Conservation (phyloP, 768 basidiomycete species). For the Gloeophyllum trabeum region DNA sequence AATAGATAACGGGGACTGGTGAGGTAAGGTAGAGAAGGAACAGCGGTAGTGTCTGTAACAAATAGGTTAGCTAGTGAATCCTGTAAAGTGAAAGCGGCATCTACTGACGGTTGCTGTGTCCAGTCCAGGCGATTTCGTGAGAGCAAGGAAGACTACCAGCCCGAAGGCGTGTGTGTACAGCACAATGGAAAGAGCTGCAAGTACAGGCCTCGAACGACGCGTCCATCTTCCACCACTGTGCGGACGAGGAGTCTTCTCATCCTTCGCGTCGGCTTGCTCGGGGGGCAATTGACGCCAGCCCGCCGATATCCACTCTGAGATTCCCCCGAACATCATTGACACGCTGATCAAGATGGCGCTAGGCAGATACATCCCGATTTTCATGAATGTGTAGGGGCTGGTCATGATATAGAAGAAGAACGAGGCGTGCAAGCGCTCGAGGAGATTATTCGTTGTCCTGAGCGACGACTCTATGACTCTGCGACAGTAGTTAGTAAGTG, state of each 20-base stretch:
- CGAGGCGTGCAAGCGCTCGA: conserved; percentile 94
- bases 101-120: neutral
- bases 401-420: conserved; percentile 93
- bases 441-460: conserved; percentile 84
- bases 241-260: neutral
- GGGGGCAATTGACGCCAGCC: conserved; percentile 31
- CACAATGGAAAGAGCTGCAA: conserved; percentile 42
- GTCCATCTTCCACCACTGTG: conserved; percentile 24
- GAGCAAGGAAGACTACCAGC: conserved; percentile 4
- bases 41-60: too few relatives aligned
- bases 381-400: conserved; percentile 56
- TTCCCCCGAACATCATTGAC: conserved; percentile 77
- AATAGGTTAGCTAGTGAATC: too few relatives aligned
- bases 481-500: conserved; percentile 4
- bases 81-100: too few relatives aligned
- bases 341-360: conserved; percentile 77
- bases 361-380: conserved; percentile 87
- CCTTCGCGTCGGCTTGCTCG: conserved; percentile 2
- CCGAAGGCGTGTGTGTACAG: conserved; percentile 46
- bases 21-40: too few relatives aligned
- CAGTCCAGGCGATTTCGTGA: neutral
- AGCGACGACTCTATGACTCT: conserved; percentile 83
- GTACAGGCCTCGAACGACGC: conserved; percentile 39
- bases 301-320: conserved; percentile 59
- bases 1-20: too few relatives aligned